Evolutionary conservation across 306 rosid genomes (phyloP), one percentile per base, ranked within the genome.

Genomic region (Quillaja saponaria): DNA sequence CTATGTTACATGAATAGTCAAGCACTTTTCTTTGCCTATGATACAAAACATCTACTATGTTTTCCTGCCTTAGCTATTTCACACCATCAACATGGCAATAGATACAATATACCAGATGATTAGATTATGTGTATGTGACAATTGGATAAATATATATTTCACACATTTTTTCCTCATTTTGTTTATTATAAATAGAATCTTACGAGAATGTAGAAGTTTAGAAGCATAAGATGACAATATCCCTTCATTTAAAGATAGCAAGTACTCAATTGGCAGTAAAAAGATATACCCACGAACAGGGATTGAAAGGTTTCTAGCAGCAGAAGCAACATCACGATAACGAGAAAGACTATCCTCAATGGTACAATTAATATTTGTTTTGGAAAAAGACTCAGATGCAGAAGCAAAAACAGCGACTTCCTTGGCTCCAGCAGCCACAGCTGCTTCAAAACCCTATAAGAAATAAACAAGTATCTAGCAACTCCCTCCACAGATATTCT

Each of bases 361-460:
- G 72, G 85, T 83, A 76, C 88, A 73, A 60, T 91, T 91, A 58
- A 91, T 80, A 75, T 88, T 91, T 64, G 90, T 76, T 60, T 82
- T 86, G 13, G 96, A 91, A 72, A 91, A 88, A 25, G 92, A 88
- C 58, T 91, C 96, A 7, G 98, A 91, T 56, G 98, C 98, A 8
- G 96, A 81, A 14, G 96, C 87, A 78, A 91, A 88, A 55, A 91
- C 82, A 51, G 96, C 96, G 33, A 91, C 96, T 77, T 88, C 90
- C 75, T 82, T 91, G 35, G 98, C 95, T 69, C 98, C 96, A 67
- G 98, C 86, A 63, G 85, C 80, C 58, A 88, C 75, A 61, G 98
- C 96, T 44, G 85, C 89, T 75, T 86, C 98, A 77, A 91, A 88
- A 57, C 96, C 98, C 98, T 91, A 72, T 10, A 67, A 71, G 69